A percentile compares a stretch with the other conserved stretches of the same genome.
phyloP scores from a whole-genome alignment of 345 rosid species.

The Brassica nigra region DNA sequence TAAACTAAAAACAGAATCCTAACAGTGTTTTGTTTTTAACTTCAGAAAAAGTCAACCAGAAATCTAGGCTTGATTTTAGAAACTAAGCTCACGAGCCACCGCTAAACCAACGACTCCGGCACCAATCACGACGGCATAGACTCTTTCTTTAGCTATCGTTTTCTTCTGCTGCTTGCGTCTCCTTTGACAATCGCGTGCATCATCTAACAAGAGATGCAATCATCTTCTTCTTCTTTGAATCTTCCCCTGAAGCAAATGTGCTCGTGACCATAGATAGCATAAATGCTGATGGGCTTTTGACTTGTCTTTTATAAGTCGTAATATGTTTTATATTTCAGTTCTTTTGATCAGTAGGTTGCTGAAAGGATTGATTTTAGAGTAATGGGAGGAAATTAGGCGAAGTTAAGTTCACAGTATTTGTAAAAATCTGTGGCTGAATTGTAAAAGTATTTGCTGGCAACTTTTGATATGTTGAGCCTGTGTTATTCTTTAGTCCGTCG shows the following conservation, averaged over 20 bases:
- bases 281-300: background rate
- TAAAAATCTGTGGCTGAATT: too few species aligned
- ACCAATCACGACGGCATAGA: constrained; percentile 81
- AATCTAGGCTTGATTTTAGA: background rate
- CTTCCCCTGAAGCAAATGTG: background rate
- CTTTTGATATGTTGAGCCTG: too few species aligned
- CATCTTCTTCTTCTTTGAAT: constrained; percentile 26
- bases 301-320: background rate
- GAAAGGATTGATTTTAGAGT: constrained; percentile 17
- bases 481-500: too few species aligned
- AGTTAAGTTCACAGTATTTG: background rate
- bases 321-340: constrained; percentile 1
- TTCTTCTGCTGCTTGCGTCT: background rate
- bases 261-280: background rate
- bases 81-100: constrained; percentile 66
- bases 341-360: background rate
- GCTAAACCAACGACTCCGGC: constrained; percentile 90
- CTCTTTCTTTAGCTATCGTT: constrained; percentile 48
- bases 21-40: too few species aligned
- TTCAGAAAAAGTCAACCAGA: background rate
- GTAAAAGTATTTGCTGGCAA: too few species aligned
- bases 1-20: too few species aligned
- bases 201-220: constrained; percentile 14
- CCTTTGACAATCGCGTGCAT: constrained; percentile 10
- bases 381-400: constrained; percentile 5